Percentiles rank a stretch among this genome's conserved stretches.
These are phyloP conservation scores for Pilasporangium apinafurcum DNA, from an alignment of 352 stramenopile species.

Conservation along the genomic window DNA sequence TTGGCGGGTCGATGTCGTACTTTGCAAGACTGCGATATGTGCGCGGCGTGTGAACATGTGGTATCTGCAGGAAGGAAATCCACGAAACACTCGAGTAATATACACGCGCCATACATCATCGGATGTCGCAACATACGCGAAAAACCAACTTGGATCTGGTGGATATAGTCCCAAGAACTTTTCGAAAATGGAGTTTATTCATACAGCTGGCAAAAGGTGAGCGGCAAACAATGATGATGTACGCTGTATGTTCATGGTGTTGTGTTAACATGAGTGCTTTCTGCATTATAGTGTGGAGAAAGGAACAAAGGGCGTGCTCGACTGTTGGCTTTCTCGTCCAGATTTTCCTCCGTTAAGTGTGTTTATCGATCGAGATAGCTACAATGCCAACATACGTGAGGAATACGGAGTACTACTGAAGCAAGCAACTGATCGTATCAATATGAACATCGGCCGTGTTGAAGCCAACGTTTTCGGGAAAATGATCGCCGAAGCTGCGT, in stretches of 20 bases:
- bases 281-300: conserved; percentile 28
- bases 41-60: conserved; percentile 23
- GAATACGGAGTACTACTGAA: conserved; percentile 16
- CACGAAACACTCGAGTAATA: conserved; percentile 16
- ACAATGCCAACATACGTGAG: conserved; percentile 11
- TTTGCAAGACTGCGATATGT: conserved; percentile 54
- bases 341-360: conserved; percentile 28
- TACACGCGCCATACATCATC: conserved; percentile 27
- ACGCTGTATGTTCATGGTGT: background rate
- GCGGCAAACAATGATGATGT: background rate
- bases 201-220: conserved; percentile 28
- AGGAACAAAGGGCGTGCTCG: conserved; percentile 26
- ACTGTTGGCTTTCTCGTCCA: conserved; percentile 27
- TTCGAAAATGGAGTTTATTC: conserved; percentile 25
- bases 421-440: conserved; percentile 13
- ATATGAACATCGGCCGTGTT: conserved; percentile 23
- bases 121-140: conserved; percentile 12
- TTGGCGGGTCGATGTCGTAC: conserved; percentile 32
- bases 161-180: conserved; percentile 26
- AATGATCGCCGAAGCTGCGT: conserved; percentile 26
- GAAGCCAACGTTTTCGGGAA: conserved; percentile 27
- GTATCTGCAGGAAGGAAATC: conserved; percentile 25
- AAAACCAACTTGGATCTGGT: background rate
- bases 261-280: background rate
- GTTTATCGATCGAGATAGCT: conserved; percentile 25